Percentiles rank a stretch among this genome's conserved stretches.
phyloP scores from a whole-genome alignment of 257 asterid species.

The Echium plantagineum region DNA sequence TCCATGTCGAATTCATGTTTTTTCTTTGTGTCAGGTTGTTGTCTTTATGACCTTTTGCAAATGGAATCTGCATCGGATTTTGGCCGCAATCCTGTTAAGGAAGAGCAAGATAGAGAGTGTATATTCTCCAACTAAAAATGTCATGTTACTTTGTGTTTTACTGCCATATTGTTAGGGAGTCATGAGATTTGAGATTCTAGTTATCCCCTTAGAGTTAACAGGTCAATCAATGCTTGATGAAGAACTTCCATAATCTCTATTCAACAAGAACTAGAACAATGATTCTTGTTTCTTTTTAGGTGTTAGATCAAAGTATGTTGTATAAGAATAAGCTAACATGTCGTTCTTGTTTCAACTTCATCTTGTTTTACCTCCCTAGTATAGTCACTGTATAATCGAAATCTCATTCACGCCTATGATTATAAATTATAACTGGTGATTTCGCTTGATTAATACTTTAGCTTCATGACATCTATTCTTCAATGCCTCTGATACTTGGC shows the following conservation, averaged over 20 bases:
- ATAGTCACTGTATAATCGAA: not conserved
- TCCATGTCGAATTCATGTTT: not conserved
- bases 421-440: too few relatives aligned
- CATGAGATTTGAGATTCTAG: too few relatives aligned
- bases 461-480: too few relatives aligned
- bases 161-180: too few relatives aligned
- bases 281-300: not conserved
- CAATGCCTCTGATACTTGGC: not conserved
- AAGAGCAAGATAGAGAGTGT: conserved; percentile 6
- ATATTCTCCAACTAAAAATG: too few relatives aligned
- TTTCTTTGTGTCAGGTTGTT: conserved; percentile 30
- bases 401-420: not conserved
- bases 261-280: too few relatives aligned
- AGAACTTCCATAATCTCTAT: too few relatives aligned
- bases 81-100: conserved; percentile 15
- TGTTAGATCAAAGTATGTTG: not conserved
- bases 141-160: too few relatives aligned
- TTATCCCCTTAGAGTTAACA: too few relatives aligned
- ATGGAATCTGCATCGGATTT: conserved; percentile 42
- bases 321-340: not conserved
- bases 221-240: too few relatives aligned
- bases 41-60: conserved; percentile 49
- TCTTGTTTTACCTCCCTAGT: not conserved
- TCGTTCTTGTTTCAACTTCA: not conserved
- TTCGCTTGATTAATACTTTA: not conserved